Conservation (phyloP, 805 yeast genomes). For the Suhomyces prunicola region DNA sequence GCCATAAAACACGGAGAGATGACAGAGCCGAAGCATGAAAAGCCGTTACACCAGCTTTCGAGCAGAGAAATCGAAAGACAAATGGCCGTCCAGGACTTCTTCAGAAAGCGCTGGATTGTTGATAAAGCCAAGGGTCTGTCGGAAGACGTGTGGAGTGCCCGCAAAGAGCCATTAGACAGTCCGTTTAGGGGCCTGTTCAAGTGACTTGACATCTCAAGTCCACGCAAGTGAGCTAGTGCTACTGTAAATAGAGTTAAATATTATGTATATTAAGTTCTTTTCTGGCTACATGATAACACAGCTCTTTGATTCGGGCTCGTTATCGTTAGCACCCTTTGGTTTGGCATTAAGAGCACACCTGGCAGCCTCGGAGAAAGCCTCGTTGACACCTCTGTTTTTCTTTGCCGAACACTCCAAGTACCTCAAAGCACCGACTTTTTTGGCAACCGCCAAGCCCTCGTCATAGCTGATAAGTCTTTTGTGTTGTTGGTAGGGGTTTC, state of each 20-base stretch:
- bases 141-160: constrained; percentile 77
- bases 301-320: constrained; percentile 39
- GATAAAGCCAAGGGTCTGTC: constrained; percentile 68
- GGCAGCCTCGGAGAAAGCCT: constrained; percentile 98
- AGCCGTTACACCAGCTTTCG: constrained; percentile 32
- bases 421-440: constrained; percentile 87
- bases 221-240: too few species aligned
- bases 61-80: constrained; percentile 49
- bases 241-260: background rate
- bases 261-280: background rate
- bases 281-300: constrained; percentile 36
- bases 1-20: constrained; percentile 57
- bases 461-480: constrained; percentile 76
- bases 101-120: constrained; percentile 58
- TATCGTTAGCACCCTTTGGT: constrained; percentile 67
- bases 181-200: constrained; percentile 8
- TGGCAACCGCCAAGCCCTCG: constrained; percentile 91
- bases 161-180: constrained; percentile 22
- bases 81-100: constrained; percentile 61
- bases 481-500: constrained; percentile 36
- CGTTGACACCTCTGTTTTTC: constrained; percentile 96
- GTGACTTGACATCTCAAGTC: too few species aligned
- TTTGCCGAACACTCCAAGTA: constrained; percentile 97
- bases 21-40: constrained; percentile 16
- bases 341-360: constrained; percentile 91